Conservation (phyloP, 2,329 filamentous ascomycete genomes). For the Clonostachys rhizophaga region DNA sequence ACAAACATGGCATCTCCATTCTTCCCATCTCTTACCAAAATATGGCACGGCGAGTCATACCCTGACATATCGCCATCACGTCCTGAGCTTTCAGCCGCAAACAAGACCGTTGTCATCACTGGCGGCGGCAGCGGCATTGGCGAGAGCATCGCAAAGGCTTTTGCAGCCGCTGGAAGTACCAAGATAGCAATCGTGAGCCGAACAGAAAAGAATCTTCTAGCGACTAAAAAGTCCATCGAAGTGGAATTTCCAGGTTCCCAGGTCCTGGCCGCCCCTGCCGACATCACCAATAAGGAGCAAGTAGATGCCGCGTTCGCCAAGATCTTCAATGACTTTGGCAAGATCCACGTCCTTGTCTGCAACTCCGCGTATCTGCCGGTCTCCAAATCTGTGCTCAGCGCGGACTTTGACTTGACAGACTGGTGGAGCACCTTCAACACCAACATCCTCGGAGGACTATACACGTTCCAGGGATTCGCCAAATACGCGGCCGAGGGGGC, state of each 20-base stretch:
- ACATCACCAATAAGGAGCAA: background rate
- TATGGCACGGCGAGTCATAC: conserved; percentile 14
- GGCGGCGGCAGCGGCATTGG: conserved; percentile 8
- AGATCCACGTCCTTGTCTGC: conserved; percentile 2
- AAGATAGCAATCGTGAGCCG: background rate
- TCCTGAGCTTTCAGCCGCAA: conserved; percentile 21
- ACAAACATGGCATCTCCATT: too few species aligned
- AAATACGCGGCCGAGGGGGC: too few species aligned
- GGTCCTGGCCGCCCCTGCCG: background rate
- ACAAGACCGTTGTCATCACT: conserved; percentile 10
- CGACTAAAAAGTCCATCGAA: background rate
- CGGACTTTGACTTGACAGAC: too few species aligned
- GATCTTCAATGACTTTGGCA: background rate
- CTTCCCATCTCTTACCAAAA: conserved; percentile 7
- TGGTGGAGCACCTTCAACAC: too few species aligned
- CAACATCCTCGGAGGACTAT: too few species aligned
- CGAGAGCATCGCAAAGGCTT: conserved; percentile 1
- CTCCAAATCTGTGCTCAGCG: too few species aligned
- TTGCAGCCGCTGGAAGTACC: conserved; percentile 2
- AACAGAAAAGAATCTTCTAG: background rate
- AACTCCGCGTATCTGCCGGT: background rate
- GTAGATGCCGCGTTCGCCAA: background rate
- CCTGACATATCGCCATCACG: conserved; percentile 17
- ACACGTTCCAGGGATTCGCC: too few species aligned
- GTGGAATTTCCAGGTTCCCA: background rate